phyloP scores from a whole-genome alignment of 1,284 basidiomycete species.

The Gomphus bonarii region DNA sequence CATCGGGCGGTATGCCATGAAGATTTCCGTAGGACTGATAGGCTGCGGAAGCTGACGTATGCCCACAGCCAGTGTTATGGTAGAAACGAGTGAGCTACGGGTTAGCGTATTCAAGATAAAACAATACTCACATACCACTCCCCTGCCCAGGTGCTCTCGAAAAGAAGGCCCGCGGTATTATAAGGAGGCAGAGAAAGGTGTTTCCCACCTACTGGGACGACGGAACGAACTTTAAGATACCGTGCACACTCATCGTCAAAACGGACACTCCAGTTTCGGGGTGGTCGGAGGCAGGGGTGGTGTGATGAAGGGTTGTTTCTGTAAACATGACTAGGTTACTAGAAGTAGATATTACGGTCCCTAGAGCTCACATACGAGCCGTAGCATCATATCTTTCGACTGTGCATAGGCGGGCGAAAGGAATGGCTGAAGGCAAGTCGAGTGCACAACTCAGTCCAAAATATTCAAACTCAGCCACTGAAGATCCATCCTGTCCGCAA shows the following conservation, averaged over 20 bases:
- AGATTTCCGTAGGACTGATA: background rate
- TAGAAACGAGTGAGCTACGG: background rate
- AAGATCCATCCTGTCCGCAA: background rate
- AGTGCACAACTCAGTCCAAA: background rate
- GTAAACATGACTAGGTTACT: background rate
- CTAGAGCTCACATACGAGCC: background rate
- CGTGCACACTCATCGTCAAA: conserved; percentile 1
- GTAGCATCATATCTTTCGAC: background rate
- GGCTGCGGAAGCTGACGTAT: background rate
- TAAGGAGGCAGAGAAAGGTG: background rate
- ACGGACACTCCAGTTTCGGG: background rate
- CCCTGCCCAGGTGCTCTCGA: background rate
- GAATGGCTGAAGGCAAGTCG: background rate
- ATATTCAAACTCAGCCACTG: background rate
- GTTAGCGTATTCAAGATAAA: background rate
- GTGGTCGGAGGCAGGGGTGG: background rate
- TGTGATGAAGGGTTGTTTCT: background rate
- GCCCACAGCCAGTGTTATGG: background rate
- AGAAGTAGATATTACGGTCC: background rate
- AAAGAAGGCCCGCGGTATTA: background rate
- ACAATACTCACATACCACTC: conserved; percentile 1
- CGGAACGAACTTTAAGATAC: background rate
- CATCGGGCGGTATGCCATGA: background rate
- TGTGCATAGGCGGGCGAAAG: conserved; percentile 1
- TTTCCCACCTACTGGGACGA: background rate